Conservation (phyloP, 1,284 basidiomycete genomes). For the Retiboletus fuscus region DNA sequence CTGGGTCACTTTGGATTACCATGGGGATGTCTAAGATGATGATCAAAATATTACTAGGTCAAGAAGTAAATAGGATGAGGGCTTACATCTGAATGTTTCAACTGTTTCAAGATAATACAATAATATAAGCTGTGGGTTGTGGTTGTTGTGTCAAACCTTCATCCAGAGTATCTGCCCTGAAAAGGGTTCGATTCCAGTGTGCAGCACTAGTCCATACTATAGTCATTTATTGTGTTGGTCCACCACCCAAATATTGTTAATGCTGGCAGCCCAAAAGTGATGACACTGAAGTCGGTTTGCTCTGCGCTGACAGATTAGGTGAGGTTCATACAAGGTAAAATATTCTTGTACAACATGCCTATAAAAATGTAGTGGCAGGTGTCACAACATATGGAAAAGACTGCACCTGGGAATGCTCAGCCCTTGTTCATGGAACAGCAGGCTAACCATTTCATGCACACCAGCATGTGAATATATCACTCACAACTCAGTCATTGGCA, state of each 20-base stretch:
- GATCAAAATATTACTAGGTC: too few species aligned
- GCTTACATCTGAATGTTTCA: neutral
- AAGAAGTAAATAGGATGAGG: too few species aligned
- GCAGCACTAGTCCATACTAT: neutral
- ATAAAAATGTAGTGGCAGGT: too few species aligned
- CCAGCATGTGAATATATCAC: neutral
- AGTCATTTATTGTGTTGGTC: slow-evolving; percentile 27
- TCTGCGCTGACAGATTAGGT: too few species aligned
- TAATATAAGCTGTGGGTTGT: slow-evolving; percentile 4
- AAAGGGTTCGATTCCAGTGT: too few species aligned
- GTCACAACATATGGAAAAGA: too few species aligned
- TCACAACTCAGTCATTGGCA: neutral
- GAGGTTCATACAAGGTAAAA: too few species aligned
- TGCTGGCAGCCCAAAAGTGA: neutral
- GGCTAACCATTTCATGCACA: neutral
- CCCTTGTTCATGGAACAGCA: too few species aligned
- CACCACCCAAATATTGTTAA: slow-evolving; percentile 17
- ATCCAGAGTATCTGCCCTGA: neutral
- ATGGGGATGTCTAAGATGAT: too few species aligned
- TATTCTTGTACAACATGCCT: too few species aligned
- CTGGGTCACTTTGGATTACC: too few species aligned
- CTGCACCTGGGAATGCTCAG: too few species aligned
- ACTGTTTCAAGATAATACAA: neutral
- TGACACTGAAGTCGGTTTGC: neutral
- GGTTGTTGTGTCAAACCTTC: slow-evolving; percentile 13